Evolutionary conservation across 1,284 basidiomycete genomes (phyloP), one percentile per base, ranked within the genome.

Genomic region (Tetrapyrgos nigripes): DNA sequence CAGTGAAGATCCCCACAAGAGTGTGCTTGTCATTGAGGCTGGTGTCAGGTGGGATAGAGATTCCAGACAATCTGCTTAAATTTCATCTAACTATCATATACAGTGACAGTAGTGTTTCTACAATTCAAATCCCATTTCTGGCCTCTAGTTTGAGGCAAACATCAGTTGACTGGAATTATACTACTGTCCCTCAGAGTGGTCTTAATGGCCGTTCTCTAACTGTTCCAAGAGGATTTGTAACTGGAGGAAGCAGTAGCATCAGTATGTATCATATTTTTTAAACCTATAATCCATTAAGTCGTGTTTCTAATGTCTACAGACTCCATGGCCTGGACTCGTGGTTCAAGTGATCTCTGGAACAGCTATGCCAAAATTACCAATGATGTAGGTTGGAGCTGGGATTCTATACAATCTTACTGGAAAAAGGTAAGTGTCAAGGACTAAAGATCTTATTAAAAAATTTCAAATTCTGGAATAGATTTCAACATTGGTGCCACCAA

Each of bases 211-310:
- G 77, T 6, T 44, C 55, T 10, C 52, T 78, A 1, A 14, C 62
- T 2, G 76, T 75, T 53, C 61, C 73, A 8, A 62, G 77, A 27
- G 79, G 78, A 2, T 64, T 68, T 49, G 64, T 77, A 1, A 66
- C 79, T 3, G 79, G 79, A 11, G 79, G 79, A 3, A 69, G 67
- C 19, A 75, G 71, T 14, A 68, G 69, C 17, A 67, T 75, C 50
- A 78, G 77, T 77, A 49, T 64, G 73, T 67, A 8, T 21, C 21
- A 28, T 24, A 27, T 8, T 24, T 43, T 23, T 21, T 23, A 44
- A 1, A 14, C 37, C 8, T 33, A 33, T 8, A 14, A 8, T 33
- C 31, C 9, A 14, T 8, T 33, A 8, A 14, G 31, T 14, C 14
- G 31, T 33, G 31, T 8, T 8, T 33, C 14, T 14, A 33, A 14